A percentile compares a stretch with the other conserved stretches of the same genome.
Conservation (phyloP, 2,329 filamentous ascomycete species). For the Exophiala xenobiotica region DNA sequence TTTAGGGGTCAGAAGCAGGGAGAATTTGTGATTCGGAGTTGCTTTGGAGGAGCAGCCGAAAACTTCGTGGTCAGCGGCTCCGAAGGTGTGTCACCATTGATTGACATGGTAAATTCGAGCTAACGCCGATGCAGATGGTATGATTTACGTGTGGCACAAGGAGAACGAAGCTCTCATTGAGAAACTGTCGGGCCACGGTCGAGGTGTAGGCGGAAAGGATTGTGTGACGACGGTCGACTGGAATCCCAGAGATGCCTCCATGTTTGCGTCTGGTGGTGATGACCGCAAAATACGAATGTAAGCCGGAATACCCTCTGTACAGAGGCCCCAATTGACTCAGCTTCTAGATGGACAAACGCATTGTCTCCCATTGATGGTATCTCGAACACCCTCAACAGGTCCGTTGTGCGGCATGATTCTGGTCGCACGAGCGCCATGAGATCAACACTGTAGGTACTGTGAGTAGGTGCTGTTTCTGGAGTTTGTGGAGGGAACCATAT, state of each 20-base stretch:
- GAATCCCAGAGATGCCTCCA: conserved; percentile 77
- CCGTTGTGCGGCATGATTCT: conserved; percentile 37
- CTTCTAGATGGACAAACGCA: conserved; percentile 35
- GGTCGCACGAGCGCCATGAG: conserved; percentile 44
- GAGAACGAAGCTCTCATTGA: conserved; percentile 74
- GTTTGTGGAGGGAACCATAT: conserved; percentile 13
- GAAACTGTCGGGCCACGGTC: conserved; percentile 69
- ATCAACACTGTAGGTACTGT: conserved; percentile 33
- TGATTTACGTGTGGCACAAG: conserved; percentile 88
- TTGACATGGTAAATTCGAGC: conserved; percentile 28
- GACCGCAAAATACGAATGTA: conserved; percentile 84
- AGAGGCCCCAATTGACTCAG: conserved; percentile 27
- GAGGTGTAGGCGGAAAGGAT: conserved; percentile 46
- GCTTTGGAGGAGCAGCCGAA: conserved; percentile 86
- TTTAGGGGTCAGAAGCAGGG: conserved; percentile 75
- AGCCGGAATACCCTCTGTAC: conserved; percentile 38
- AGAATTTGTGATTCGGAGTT: conserved; percentile 74
- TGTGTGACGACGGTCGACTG: conserved; percentile 85
- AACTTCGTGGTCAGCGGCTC: conserved; percentile 90
- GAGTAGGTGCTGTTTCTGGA: conserved; percentile 2
- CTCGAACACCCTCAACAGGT: conserved; percentile 33
- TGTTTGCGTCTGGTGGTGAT: conserved; percentile 91
- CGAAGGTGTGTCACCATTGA: conserved; percentile 62
- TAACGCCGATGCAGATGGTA: conserved; percentile 51
- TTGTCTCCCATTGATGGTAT: conserved; percentile 17